Base-by-base conservation (phyloP, 306 rosid species). In the Rosa multiflora region DNA sequence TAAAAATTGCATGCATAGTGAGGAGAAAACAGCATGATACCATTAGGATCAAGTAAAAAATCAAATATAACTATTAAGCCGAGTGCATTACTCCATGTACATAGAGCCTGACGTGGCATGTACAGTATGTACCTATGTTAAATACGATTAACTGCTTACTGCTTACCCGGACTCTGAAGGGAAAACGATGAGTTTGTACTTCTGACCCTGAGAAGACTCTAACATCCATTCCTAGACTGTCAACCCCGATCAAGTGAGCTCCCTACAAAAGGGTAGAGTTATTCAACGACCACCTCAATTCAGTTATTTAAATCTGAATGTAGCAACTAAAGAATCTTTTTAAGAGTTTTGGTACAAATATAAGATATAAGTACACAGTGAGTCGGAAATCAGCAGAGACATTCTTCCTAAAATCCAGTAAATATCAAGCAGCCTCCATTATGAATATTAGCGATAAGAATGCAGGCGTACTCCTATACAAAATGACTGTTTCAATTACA, bases 171-270 rank as follows among this genome's bases (percentile, higher is more conserved):
- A 85, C 82, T 91, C 90, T 94, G 78, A 94, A 94, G 23, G 97
- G 92, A 88, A 94, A 94, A 62, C 97, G 97, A 76, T 84, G 89
- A 62, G 97, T 94, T 77, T 86, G 90, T 44, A 94, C 90, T 84
- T 92, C 94, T 74, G 77, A 71, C 75, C 97, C 97, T 2, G 85
- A 81, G 58, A 84, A 83, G 72, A 92, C 85, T 83, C 99, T 88
- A 71, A 92, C 92, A 83, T 94, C 97, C 89, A 94, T 73, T 80
- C 99, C 99, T 74, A 94, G 93, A 82, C 95, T 86, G 87, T 94
- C 99, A 66, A 94, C 89, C 63, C 99, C 97, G 58, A 92, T 87
- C 86, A 94, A 86, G 82, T 70, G 82, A 76, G 99, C 99, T 82
- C 88, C 92, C 99, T 94, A 81, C 44, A 84, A 82, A 18, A 67